Base-by-base conservation (phyloP, 2,329 filamentous ascomycete genomes). In the Neophaeococcomyces mojaviensis region DNA sequence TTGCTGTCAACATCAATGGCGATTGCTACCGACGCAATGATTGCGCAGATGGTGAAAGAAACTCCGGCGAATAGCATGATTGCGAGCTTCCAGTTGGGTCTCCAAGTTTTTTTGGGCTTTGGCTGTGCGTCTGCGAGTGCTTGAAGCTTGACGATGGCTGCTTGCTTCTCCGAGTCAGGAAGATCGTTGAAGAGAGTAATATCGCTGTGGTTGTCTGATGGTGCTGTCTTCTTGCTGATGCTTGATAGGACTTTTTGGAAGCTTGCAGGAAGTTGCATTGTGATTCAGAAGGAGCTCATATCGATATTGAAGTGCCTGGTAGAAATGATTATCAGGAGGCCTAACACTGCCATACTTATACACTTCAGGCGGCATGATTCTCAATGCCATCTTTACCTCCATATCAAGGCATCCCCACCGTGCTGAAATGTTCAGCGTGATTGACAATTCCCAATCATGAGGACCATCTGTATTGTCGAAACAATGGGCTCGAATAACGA, bases 1-100 rank as follows among this genome's bases (percentile, higher is more conserved):
- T 72, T 59, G 24, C 51, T 54, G 22, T 68, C 67, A 47, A 57
- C 61, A 49, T 70, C 68, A 44, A 66, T 61, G 18, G 64, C 61
- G 19, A 55, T 35, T 31, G 55, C 52, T 19, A 55, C 42, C 9
- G 41, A 42, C 19, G 43, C 50, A 20, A 54, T 49, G 22, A 50
- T 39, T 30, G 58, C 49, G 33, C 51, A 44, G 43, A 62, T 41
- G 16, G 56, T 20, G 32, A 58, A 49, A 13, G 59, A 46, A 32
- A 60, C 48, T 39, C 41, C 30, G 34, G 43, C 19, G 20, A 53
- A 49, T 18, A 46, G 28, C 49, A 49, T 55, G 39, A 39, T 44
- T 30, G 45, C 49, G 13, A 26, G 40, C 26, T 47, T 53, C 41
- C 41, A 49, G 35, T 44, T 46, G 40, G 49, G 26, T 36, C 32